Conservation (phyloP, 208 protist genomes). For the Trypanosoma avium region DNA sequence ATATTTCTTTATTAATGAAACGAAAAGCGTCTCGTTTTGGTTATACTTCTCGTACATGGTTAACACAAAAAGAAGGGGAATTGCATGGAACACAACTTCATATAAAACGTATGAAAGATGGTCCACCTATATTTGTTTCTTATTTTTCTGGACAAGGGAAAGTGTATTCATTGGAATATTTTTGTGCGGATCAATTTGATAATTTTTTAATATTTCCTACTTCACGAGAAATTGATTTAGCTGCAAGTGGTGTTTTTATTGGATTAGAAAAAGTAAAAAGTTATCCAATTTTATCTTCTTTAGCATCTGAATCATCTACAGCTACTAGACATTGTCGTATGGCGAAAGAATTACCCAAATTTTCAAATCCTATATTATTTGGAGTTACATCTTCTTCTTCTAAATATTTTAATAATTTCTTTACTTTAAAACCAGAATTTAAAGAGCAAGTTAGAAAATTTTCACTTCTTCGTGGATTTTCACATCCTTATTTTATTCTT, state of each 20-base stretch:
- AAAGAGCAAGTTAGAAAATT: slow-evolving; percentile 8
- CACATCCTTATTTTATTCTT: slow-evolving; percentile 20
- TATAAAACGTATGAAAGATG: slow-evolving; percentile 39
- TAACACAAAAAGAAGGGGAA: slow-evolving; percentile 55
- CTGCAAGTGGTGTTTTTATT: slow-evolving; percentile 44
- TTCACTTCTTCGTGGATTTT: slow-evolving; percentile 22
- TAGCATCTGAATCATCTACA: slow-evolving; percentile 6
- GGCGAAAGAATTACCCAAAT: slow-evolving; percentile 8
- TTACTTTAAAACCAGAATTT: neutral
- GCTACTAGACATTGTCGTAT: slow-evolving; percentile 16
- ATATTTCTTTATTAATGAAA: slow-evolving; percentile 45
- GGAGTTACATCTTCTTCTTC: too few species aligned
- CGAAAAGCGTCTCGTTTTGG: slow-evolving; percentile 60
- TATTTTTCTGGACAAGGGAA: slow-evolving; percentile 47
- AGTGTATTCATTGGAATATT: slow-evolving; percentile 37
- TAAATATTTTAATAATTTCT: neutral
- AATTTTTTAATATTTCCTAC: slow-evolving; percentile 38
- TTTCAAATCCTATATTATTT: slow-evolving; percentile 15
- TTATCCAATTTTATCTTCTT: slow-evolving; percentile 53
- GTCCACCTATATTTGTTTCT: slow-evolving; percentile 40
- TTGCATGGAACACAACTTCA: slow-evolving; percentile 42
- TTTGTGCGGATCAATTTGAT: slow-evolving; percentile 84
- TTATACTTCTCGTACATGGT: slow-evolving; percentile 78
- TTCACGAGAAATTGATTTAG: slow-evolving; percentile 48
- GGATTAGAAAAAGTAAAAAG: slow-evolving; percentile 33